Evolutionary conservation across 1,139 yeast genomes (phyloP).

Genomic region (Yamadazyma blattariae): DNA sequence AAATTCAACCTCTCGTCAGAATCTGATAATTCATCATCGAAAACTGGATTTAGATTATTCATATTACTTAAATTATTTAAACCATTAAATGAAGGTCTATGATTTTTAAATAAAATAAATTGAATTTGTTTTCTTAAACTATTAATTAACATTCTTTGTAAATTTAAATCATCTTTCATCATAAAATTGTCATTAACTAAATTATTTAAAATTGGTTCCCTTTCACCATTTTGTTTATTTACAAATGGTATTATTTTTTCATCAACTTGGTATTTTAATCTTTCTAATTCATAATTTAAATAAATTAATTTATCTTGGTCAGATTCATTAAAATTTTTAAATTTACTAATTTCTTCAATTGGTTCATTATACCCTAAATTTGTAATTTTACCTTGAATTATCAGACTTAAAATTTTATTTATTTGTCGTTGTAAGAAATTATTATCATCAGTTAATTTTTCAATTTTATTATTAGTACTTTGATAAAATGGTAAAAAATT

Average conservation of each 20-base stretch:
- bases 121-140: conserved; percentile 53
- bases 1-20: conserved; percentile 39
- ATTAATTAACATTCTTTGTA: conserved; percentile 44
- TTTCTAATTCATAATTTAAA: conserved; percentile 37
- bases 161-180: conserved; percentile 48
- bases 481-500: conserved; percentile 29
- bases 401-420: conserved; percentile 44
- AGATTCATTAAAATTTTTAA: conserved; percentile 17
- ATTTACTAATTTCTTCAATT: conserved; percentile 41
- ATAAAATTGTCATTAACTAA: conserved; percentile 43
- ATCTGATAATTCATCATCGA: conserved; percentile 19
- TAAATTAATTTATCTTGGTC: conserved; percentile 34
- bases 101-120: conserved; percentile 42
- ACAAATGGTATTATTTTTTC: conserved; percentile 40
- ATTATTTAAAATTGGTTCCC: conserved; percentile 36
- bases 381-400: conserved; percentile 50
- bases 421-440: conserved; percentile 40
- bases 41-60: conserved; percentile 4
- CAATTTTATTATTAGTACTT: conserved; percentile 19
- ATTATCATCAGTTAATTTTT: conserved; percentile 22
- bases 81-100: conserved; percentile 17
- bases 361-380: conserved; percentile 50
- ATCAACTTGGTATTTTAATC: conserved; percentile 42
- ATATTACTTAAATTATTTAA: conserved; percentile 5
- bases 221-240: conserved; percentile 29